Conservation (phyloP, 129 eudicot genomes). For the Tanacetum coccineum region DNA sequence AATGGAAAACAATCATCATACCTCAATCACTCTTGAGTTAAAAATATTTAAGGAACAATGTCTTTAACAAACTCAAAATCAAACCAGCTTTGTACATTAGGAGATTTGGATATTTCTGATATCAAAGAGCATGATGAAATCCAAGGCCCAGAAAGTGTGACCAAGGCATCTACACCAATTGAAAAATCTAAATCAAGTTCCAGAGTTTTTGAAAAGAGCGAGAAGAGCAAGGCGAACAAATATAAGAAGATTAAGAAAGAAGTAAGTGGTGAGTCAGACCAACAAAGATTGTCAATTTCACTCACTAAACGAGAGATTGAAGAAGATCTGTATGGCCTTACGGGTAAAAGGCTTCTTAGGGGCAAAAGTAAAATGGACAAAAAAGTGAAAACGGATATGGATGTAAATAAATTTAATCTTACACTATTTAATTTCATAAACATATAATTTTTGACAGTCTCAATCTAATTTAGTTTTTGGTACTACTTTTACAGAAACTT, state of each 20-base stretch:
- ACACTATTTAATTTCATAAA: not conserved
- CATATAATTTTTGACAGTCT: not conserved
- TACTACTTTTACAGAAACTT: slow-evolving; percentile 16
- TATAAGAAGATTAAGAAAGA: not conserved
- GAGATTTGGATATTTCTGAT: not conserved
- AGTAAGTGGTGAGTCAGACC: not conserved
- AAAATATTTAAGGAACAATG: slow-evolving; percentile 6
- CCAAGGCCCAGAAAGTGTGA: not conserved
- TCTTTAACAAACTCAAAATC: slow-evolving; percentile 6
- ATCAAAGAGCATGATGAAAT: not conserved
- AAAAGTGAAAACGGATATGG: slow-evolving; percentile 1
- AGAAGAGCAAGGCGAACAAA: not conserved
- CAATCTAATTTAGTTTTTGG: slow-evolving; percentile 11
- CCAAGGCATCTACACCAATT: not conserved
- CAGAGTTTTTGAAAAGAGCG: not conserved
- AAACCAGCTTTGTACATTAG: not conserved
- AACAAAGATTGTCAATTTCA: slow-evolving; percentile 4
- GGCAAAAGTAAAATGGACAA: slow-evolving; percentile 4
- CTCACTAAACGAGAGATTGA: slow-evolving; percentile 19
- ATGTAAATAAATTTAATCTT: not conserved
- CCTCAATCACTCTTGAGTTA: slow-evolving; percentile 6
- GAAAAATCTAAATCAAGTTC: not conserved
- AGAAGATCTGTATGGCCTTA: slow-evolving; percentile 14
- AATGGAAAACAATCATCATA: not conserved
- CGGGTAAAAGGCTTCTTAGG: slow-evolving; percentile 24